Conservation (phyloP, 2,329 filamentous ascomycete genomes). For the Aureobasidium zeae region DNA sequence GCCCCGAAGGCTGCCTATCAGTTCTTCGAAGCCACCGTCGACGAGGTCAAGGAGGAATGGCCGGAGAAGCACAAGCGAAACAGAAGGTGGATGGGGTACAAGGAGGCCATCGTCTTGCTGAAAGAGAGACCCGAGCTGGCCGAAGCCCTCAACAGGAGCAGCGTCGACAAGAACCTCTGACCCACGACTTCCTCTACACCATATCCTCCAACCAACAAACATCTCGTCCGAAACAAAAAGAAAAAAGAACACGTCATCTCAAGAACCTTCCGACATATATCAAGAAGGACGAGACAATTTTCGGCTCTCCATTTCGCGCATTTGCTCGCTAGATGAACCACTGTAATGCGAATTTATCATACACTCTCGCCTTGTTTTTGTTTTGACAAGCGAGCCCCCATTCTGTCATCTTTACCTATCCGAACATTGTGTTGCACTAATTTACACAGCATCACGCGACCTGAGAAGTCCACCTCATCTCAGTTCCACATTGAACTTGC, state of each 20-base stretch:
- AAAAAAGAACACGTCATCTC: too few relatives aligned
- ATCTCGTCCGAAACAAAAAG: too few relatives aligned
- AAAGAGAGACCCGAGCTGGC: conserved; percentile 74
- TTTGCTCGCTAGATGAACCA: conserved; percentile 14
- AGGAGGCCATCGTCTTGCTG: conserved; percentile 69
- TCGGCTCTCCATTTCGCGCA: conserved; percentile 1
- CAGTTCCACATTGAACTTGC: conserved; percentile 69
- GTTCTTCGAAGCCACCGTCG: conserved; percentile 82
- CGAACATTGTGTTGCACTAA: conserved; percentile 9
- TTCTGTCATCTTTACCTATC: neutral
- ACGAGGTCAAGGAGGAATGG: conserved; percentile 78
- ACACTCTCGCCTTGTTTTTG: conserved; percentile 3
- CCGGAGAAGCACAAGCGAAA: conserved; percentile 88
- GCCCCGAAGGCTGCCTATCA: conserved; percentile 68
- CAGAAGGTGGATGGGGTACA: conserved; percentile 81
- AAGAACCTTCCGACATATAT: too few relatives aligned
- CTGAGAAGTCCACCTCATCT: conserved; percentile 38
- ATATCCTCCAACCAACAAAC: too few relatives aligned
- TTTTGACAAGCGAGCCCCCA: neutral
- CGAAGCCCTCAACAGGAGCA: conserved; percentile 72
- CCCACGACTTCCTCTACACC: neutral
- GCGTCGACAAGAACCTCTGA: conserved; percentile 23
- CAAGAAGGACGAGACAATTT: too few relatives aligned
- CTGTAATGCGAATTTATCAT: conserved; percentile 9
- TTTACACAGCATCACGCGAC: neutral